phyloP scores from a whole-genome alignment of 192 early-diverging fungal species.

The Gonapodya prolifera region DNA sequence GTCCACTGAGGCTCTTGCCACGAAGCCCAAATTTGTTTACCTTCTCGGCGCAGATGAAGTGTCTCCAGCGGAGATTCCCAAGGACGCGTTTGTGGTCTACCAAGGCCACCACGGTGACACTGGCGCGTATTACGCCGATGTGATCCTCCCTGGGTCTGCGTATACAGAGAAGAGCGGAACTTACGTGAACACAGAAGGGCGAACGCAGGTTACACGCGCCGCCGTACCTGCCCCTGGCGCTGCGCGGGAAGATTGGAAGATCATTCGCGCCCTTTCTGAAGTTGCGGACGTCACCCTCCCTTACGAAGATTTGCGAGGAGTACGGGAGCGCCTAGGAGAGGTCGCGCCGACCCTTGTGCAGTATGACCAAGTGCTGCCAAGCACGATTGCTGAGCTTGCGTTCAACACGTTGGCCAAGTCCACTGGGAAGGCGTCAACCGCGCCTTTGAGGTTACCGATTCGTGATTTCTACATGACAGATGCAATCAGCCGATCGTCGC shows the following conservation, averaged over 20 bases:
- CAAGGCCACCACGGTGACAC: slow-evolving; percentile 98
- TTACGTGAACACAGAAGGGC: slow-evolving; percentile 94
- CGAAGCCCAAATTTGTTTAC: slow-evolving; percentile 64
- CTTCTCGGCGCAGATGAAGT: slow-evolving; percentile 88
- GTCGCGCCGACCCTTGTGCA: slow-evolving; percentile 72
- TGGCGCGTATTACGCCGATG: slow-evolving; percentile 89
- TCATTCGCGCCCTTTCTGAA: slow-evolving; percentile 91
- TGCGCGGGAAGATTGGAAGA: slow-evolving; percentile 99
- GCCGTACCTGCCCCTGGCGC: slow-evolving; percentile 73
- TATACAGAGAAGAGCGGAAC: slow-evolving; percentile 96
- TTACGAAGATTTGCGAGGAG: slow-evolving; percentile 72
- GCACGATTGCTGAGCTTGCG: slow-evolving; percentile 44
- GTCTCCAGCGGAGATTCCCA: slow-evolving; percentile 57
- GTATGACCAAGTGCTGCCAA: slow-evolving; percentile 52
- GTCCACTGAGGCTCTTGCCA: slow-evolving; percentile 6
- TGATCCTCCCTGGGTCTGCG: slow-evolving; percentile 86
- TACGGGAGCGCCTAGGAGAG: slow-evolving; percentile 79
- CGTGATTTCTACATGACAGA: slow-evolving; percentile 93
- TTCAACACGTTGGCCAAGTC: slow-evolving; percentile 33
- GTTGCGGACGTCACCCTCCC: slow-evolving; percentile 70
- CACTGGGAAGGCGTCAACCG: slow-evolving; percentile 13
- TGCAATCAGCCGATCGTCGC: slow-evolving; percentile 77
- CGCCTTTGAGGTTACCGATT: slow-evolving; percentile 49
- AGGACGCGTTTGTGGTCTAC: slow-evolving; percentile 92
- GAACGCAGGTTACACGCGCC: slow-evolving; percentile 82